Base-by-base conservation (phyloP, 2,329 filamentous ascomycete species). In the Myriosclerotinia duriaeana region DNA sequence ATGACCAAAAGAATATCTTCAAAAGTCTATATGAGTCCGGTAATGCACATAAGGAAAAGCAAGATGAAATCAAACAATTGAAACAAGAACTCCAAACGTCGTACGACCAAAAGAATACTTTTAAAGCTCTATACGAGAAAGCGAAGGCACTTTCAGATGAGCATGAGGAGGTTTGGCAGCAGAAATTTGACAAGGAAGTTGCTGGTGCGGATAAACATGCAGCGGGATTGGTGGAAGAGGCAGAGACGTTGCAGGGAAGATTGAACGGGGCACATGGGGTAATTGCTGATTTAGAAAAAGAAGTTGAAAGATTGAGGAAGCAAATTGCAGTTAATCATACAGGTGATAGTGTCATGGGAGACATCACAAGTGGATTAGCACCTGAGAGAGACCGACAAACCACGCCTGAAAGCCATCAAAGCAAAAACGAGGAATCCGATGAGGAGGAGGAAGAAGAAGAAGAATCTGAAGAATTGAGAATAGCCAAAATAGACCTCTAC, bases 231-330 rank as follows among this genome's bases (percentile, higher is more conserved):
- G 55, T 53, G 6, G 46, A 66, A 22, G 46, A 66, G 36, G 17
- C 14, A 30, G 64, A 61, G 26, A 38, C 26, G 17, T 46, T 66
- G n/a, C 64, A 66, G 36, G 38, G 64, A 14, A 66, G 50, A 44
- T 52, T 66, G 5, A 46, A 61, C 44, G 55, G 56, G 26, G 64
- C 64, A 30, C 20, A 61, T 22, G 46, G 58, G 17, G 58, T 36
- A 5, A 66, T 66, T 11, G 11, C 30, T 1, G 14, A 58, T 2
- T 22, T 64, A 8, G 62, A 64, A 38, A 40, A 38, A 3, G 42
- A 56, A 11, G n/a, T 56, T 11, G n/a, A 2, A 12, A 30, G 3
- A 8, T 48, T 64, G 40, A 55, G 15, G 36, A 9, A 46, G 4
- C 26, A 58, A 14, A 44, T 50, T 11, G 15, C 8, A 15, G 14